Base-by-base conservation (phyloP, 2,329 filamentous ascomycete species). In the Monosporascus cannonballus region DNA sequence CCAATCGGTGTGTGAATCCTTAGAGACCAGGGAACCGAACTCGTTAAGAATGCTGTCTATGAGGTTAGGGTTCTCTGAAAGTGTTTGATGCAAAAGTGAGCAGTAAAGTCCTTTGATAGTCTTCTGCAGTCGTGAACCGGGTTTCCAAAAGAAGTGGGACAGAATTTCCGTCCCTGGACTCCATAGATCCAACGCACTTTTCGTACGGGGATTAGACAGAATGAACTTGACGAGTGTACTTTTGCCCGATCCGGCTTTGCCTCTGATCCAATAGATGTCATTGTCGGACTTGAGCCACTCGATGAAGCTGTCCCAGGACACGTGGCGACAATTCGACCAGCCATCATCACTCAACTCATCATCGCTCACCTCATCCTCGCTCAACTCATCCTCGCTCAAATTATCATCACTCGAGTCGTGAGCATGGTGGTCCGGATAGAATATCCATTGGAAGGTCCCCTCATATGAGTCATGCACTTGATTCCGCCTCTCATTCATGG, bases 201-300 rank as follows among this genome's bases (percentile, higher is more conserved):
- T 25, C 25, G 52, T 54, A 44, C n/a, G 34, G 22, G 38, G 39
- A 11, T 34, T 49, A 9, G 48, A 39, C 6, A 51, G 4, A 34
- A 59, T 17, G 25, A 51, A 60, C 17, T 54, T 59, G 17, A 57
- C 27, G 3, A 59, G 41, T n/a, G 57, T 59, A n/a, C 53, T 55
- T 41, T 60, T 59, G 1, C 58, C 55, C 1, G 58, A 60, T 8
- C 53, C 50, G 2, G 58, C 53, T 38, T 59, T 60, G 15, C 57
- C 56, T 15, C 45, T 57, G 18, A 59, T 53, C 55, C 58, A 58
- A 37, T 57, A 60, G 3, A 57, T 42, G 8, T 47, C 18, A 22
- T 47, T 44, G 11, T 54, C 48, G 24, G 56, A 54, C 24, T 41
- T 54, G 6, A 56, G 48, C 56, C 54, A 58, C 22, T 58, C 51